Evolutionary conservation across 345 rosid genomes (phyloP), one percentile per base, ranked within the genome.

Genomic region (Aurinia saxatilis): DNA sequence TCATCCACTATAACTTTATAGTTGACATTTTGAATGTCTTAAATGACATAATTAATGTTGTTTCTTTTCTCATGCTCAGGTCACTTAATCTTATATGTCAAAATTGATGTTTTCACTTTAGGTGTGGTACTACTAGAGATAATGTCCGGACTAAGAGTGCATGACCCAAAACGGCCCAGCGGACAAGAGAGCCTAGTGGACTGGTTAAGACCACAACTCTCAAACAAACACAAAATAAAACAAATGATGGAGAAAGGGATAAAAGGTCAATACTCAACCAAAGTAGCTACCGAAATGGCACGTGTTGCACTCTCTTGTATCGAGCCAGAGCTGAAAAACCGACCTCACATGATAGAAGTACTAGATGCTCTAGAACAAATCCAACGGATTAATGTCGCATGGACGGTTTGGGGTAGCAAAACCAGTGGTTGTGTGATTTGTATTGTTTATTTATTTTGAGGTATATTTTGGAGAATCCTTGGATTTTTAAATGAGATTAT

Each of bases 81-180:
- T 0, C 98, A 88, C 68, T 72, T n/a, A n/a, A n/a, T n/a, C n/a
- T n/a, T 85, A 61, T 85, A 88, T 30, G 84, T 87, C 45, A 90
- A 72, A 70, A 87, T 93, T 40, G 97, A 87, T 4, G 96, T 87
- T 0, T 85, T 84, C 18, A 91, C 89, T 0, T 91, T 91, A 1
- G 95, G 96, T 0, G 95, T 85, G 0, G 96, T 91, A 3, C 19
- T 91, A 13, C 77, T 91, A 10, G 96, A 91, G 58, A 35, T 88
- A 66, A 31, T 91, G 65, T 82, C 96, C 4, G 98, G 98, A 0
- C 65, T 50, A 8, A 73, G 33, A 41, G 87, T 90, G 0, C 71
- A 82, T 8, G 79, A 88, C 69, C 2, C 70, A 0, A 81, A 57
- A 23, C 72, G 90, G 27, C 95, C 95, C 0, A 40, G 39, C 0